Conservation (phyloP, 768 basidiomycete species). For the Leccinum barrowsii region DNA sequence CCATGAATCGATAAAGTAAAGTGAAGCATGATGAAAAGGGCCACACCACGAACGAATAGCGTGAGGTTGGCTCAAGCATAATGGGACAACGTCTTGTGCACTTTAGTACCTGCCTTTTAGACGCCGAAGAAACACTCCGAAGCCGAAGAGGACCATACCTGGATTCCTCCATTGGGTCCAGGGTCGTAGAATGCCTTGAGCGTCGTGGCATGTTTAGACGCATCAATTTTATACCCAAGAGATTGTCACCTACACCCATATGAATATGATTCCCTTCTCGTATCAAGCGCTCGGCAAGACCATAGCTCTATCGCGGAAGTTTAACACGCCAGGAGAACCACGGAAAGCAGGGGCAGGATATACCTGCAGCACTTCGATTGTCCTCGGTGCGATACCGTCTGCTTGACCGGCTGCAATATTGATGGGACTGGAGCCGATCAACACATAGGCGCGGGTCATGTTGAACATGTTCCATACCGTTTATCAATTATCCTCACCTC, state of each 20-base stretch:
- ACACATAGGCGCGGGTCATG: background rate
- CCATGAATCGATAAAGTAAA: background rate
- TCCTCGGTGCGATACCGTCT: background rate
- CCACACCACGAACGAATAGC: background rate
- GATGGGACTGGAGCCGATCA: background rate
- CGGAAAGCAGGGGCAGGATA: background rate
- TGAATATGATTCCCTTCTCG: background rate
- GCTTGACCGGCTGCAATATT: background rate
- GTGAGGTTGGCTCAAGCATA: background rate
- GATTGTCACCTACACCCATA: background rate
- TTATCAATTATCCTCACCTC: background rate
- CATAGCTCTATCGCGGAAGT: background rate
- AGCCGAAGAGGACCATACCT: background rate
- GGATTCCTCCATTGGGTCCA: background rate
- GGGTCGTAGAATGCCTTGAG: background rate
- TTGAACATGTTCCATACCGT: background rate
- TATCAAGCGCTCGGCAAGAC: background rate
- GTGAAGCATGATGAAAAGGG: background rate
- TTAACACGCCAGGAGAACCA: background rate
- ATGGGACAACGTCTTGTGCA: background rate
- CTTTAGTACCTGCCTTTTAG: background rate
- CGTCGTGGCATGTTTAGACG: background rate
- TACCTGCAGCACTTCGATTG: background rate
- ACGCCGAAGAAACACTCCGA: background rate
- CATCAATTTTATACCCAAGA: background rate